Evolutionary conservation across 78 protist species (phyloP), one percentile per base, ranked within the genome.

Genomic region (Cavenderia fasciculata): DNA sequence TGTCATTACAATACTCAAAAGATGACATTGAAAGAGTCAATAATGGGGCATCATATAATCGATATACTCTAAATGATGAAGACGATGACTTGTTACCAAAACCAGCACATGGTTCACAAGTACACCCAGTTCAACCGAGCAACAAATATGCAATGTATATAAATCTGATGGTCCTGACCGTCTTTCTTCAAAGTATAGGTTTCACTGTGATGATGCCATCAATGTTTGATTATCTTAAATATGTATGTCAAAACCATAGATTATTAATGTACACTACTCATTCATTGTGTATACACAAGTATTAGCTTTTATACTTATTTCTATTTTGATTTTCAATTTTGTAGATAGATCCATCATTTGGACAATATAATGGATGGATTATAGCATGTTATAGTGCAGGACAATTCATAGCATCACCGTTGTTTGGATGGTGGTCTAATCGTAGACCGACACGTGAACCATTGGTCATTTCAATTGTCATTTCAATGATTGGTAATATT

Each of bases 341-440:
- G 7, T 34, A 63, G 72, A 47, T 63, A 21, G 38, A 63, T 63
- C 2, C 43, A 40, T 12, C 33, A 3, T 63, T 38, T 38, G 72
- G 72, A 63, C 27, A 40, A 38, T 63, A 63, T 40, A 52, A 34
- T 59, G 84, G 56, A 18, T 51, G 10, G 52, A 52, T 23, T 36
- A 66, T 69, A 29, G 86, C 72, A 62, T 38, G 11, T 33, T 89
- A 77, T 27, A 70, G 85, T 69, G 18, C 51, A 2, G 94, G 94
- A 11, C 94, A 89, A 46, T 65, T 76, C 33, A 10, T 77, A 44
- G 47, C 59, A 2, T 89, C 94, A 57, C 94, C 94, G 4, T 10
- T 77, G 27, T 77, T 89, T 70, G 94, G 94, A 29, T 38, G 18
- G 14, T 89, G 94, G 94, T 43, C 73, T 46, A 76, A 89, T 47